Conservation (phyloP, 441 rosid genomes). For the Sinapis alba region DNA sequence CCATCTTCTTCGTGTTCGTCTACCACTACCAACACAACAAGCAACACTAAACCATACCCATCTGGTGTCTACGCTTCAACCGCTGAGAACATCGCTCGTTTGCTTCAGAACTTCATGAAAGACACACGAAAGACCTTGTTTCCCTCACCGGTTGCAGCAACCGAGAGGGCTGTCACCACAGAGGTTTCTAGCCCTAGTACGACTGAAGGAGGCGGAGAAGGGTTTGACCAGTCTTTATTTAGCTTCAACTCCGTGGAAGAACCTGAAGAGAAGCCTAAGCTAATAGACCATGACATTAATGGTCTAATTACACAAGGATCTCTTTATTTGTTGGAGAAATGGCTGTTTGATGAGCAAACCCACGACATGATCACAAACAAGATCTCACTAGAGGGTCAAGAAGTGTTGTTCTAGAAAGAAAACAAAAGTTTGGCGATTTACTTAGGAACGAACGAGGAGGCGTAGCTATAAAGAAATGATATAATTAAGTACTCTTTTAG, state of each 20-base stretch:
- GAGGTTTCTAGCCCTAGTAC: conserved; percentile 45
- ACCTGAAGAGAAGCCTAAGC: conserved; percentile 45
- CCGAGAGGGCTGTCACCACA: conserved; percentile 12
- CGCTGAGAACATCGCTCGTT: conserved; percentile 64
- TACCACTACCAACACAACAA: conserved; percentile 21
- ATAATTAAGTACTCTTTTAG: conserved; percentile 22
- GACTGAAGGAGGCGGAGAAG: conserved; percentile 44
- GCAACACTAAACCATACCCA: conserved; percentile 23
- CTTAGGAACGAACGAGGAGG: background rate
- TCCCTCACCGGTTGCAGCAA: conserved; percentile 33
- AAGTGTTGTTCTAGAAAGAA: too few relatives aligned
- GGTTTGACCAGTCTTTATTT: conserved; percentile 46
- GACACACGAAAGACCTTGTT: conserved; percentile 34
- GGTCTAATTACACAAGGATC: conserved; percentile 52
- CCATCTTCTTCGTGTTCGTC: conserved; percentile 35
- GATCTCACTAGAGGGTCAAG: conserved; percentile 57
- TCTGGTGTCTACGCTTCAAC: conserved; percentile 53
- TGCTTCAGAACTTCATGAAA: conserved; percentile 57
- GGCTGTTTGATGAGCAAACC: conserved; percentile 77
- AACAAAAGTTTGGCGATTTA: conserved; percentile 1
- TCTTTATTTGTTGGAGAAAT: conserved; percentile 75
- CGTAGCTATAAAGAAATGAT: conserved; percentile 26
- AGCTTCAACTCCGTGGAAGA: conserved; percentile 43
- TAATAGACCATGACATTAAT: conserved; percentile 35
- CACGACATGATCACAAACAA: conserved; percentile 49